Conservation (phyloP, 257 asterid species). For the Thymus mandschuricus region DNA sequence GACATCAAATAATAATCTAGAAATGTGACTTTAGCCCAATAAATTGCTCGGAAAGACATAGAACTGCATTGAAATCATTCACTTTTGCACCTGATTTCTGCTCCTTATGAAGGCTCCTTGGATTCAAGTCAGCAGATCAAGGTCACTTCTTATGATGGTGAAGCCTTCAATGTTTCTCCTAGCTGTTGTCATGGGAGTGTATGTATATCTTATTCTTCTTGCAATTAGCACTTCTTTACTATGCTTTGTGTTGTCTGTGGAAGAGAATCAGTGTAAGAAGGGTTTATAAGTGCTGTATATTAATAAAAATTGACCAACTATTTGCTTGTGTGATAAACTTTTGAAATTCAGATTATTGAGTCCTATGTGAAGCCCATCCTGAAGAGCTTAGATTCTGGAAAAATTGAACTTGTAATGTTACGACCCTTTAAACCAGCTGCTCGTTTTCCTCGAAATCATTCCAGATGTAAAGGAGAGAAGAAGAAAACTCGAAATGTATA, state of each 20-base stretch:
- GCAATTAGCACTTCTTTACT: background rate
- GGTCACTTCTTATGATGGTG: constrained; percentile 84
- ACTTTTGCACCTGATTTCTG: constrained; percentile 17
- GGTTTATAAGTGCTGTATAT: background rate
- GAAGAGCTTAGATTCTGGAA: too few species aligned
- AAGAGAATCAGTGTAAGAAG: background rate
- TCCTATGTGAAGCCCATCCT: too few species aligned
- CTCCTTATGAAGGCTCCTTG: constrained; percentile 83
- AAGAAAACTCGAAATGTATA: too few species aligned
- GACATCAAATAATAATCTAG: background rate
- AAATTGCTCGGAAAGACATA: background rate
- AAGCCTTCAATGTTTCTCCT: constrained; percentile 75
- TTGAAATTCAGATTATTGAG: too few species aligned
- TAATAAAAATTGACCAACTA: too few species aligned
- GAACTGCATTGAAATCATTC: constrained; percentile 1
- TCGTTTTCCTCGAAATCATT: background rate
- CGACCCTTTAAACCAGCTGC: too few species aligned
- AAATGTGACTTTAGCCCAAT: constrained; percentile 2
- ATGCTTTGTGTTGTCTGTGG: background rate
- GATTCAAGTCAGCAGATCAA: constrained; percentile 96
- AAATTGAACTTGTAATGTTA: too few species aligned
- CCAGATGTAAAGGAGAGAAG: background rate
- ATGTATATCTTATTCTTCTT: constrained; percentile 37
- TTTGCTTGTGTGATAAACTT: too few species aligned
- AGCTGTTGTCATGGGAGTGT: constrained; percentile 86